These are phyloP conservation scores for Penicillium sp. DNA, from an alignment of 2,329 filamentous ascomycete species.

Conservation along the genomic window DNA sequence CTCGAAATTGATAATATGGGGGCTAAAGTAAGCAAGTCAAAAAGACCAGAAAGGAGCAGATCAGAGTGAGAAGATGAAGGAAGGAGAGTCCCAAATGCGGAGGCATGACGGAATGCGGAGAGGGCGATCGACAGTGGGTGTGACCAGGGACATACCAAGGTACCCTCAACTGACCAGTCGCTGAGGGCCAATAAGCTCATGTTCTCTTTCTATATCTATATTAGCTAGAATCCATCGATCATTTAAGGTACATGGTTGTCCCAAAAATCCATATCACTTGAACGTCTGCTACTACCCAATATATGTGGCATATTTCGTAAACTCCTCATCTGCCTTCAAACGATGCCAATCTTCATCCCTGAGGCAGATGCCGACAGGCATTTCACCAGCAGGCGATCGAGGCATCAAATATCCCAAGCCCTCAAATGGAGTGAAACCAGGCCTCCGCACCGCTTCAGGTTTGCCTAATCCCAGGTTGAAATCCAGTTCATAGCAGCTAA, in stretches of 20 bases:
- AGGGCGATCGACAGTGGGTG: slow-evolving; percentile 3
- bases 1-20: not conserved
- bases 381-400: slow-evolving; percentile 43
- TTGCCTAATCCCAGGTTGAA: slow-evolving; percentile 48
- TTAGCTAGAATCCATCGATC: not conserved
- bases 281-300: slow-evolving; percentile 27
- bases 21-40: not conserved
- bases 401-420: slow-evolving; percentile 54
- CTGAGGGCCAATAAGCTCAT: not conserved
- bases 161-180: not conserved
- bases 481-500: slow-evolving; percentile 47
- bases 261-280: not conserved
- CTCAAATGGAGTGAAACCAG: slow-evolving; percentile 48
- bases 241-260: not conserved
- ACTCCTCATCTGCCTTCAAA: slow-evolving; percentile 47
- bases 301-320: slow-evolving; percentile 40
- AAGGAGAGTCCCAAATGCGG: slow-evolving; percentile 17
- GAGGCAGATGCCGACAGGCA: slow-evolving; percentile 49
- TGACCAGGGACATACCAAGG: too few relatives aligned
- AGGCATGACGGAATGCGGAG: slow-evolving; percentile 22
- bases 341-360: slow-evolving; percentile 50
- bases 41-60: not conserved
- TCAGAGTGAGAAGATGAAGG: not conserved
- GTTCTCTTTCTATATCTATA: not conserved
- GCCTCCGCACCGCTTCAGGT: slow-evolving; percentile 51